These are phyloP conservation scores for Epichloe scottii DNA, from an alignment of 2,329 filamentous ascomycete genomes.

Conservation along the genomic window DNA sequence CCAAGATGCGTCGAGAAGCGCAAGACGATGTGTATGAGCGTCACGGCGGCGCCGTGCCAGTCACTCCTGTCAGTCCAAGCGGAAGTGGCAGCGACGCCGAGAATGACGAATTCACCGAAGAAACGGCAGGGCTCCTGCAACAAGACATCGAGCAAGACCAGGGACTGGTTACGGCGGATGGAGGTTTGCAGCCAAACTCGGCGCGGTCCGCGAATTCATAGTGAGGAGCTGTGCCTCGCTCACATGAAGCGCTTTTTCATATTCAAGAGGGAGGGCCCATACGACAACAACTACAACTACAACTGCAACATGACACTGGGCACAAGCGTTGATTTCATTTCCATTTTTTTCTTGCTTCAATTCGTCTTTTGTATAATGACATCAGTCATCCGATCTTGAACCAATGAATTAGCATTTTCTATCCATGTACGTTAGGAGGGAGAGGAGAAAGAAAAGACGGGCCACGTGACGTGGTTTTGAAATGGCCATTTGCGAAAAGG, in stretches of 20 bases:
- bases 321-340: constrained; percentile 7
- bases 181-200: constrained; percentile 20
- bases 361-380: constrained; percentile 5
- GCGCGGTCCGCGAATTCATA: background rate
- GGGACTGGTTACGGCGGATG: constrained; percentile 26
- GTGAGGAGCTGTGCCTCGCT: background rate
- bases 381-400: background rate
- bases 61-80: constrained; percentile 23
- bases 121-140: constrained; percentile 32
- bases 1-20: constrained; percentile 74
- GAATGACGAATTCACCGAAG: constrained; percentile 30
- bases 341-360: constrained; percentile 4
- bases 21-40: constrained; percentile 34
- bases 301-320: background rate
- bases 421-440: background rate
- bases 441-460: background rate
- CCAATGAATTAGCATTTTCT: background rate
- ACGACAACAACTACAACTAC: background rate
- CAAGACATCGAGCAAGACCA: constrained; percentile 24
- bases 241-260: background rate
- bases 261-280: background rate
- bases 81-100: constrained; percentile 29
- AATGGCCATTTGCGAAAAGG: background rate
- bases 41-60: constrained; percentile 21
- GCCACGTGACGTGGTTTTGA: background rate